Percentiles rank a stretch among this genome's conserved stretches.
Conservation (phyloP, 2,329 filamentous ascomycete species). For the Fusarium papillatum region DNA sequence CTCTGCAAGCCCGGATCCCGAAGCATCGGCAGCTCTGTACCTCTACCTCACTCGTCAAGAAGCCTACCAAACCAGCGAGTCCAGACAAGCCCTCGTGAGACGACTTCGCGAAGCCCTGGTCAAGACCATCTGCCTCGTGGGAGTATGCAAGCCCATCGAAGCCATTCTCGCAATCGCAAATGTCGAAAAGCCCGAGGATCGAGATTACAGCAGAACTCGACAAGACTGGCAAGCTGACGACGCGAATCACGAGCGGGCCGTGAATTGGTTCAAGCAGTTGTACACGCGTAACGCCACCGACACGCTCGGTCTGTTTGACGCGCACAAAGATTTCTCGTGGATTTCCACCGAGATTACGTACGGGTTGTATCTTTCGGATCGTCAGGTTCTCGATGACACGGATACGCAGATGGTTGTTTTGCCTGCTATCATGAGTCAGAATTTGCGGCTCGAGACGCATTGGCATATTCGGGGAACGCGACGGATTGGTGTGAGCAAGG, state of each 20-base stretch:
- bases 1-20: constrained; percentile 34
- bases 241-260: constrained; percentile 65
- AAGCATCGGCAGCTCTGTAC: constrained; percentile 31
- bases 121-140: constrained; percentile 69
- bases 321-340: constrained; percentile 60
- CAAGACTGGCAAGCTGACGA: constrained; percentile 70
- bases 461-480: constrained; percentile 61
- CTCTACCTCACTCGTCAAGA: constrained; percentile 51
- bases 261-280: constrained; percentile 68
- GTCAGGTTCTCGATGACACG: constrained; percentile 64
- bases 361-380: constrained; percentile 69
- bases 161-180: constrained; percentile 68
- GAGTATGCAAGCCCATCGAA: constrained; percentile 74
- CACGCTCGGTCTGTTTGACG: constrained; percentile 51
- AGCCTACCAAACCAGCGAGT: constrained; percentile 55
- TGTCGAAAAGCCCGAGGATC: constrained; percentile 66
- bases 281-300: constrained; percentile 63
- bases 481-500: constrained; percentile 44
- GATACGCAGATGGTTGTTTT: constrained; percentile 69
- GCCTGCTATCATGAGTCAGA: constrained; percentile 70
- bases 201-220: constrained; percentile 67
- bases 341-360: constrained; percentile 69
- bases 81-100: constrained; percentile 62
- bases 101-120: constrained; percentile 70
- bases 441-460: constrained; percentile 63